These are phyloP conservation scores for Diaporthe sp. DNA, from an alignment of 2,329 filamentous ascomycete genomes.

Conservation along the genomic window DNA sequence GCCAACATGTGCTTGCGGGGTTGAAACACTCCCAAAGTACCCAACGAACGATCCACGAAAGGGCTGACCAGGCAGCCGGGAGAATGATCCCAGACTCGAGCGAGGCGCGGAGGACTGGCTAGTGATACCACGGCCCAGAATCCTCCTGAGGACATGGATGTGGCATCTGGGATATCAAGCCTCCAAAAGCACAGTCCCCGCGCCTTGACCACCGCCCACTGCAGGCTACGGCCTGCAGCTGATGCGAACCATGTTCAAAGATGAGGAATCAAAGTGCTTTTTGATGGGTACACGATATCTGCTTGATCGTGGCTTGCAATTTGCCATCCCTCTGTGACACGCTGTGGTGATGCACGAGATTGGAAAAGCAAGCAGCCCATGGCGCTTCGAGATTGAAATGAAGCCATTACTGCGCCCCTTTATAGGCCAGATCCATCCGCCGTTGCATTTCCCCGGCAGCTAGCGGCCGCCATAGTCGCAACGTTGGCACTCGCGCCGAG, in stretches of 20 bases:
- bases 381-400: not conserved
- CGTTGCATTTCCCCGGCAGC: not conserved
- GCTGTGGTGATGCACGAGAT: not conserved
- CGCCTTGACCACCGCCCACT: not conserved
- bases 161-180: not conserved
- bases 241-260: not conserved
- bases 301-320: too few relatives aligned
- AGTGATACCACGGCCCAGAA: not conserved
- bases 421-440: not conserved
- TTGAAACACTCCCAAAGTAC: not conserved
- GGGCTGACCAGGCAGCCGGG: not conserved
- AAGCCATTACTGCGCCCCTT: not conserved
- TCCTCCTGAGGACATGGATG: not conserved
- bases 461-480: not conserved
- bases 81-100: not conserved
- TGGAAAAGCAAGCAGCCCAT: not conserved
- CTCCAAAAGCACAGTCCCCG: not conserved
- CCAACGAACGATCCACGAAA: not conserved
- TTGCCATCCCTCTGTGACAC: too few relatives aligned
- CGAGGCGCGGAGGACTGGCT: not conserved
- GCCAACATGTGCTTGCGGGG: not conserved
- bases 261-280: too few relatives aligned
- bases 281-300: not conserved
- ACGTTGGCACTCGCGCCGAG: not conserved
- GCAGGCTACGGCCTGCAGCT: not conserved